These are phyloP conservation scores for Aspergillus jensenii DNA, from an alignment of 2,329 filamentous ascomycete species.

Conservation along the genomic window DNA sequence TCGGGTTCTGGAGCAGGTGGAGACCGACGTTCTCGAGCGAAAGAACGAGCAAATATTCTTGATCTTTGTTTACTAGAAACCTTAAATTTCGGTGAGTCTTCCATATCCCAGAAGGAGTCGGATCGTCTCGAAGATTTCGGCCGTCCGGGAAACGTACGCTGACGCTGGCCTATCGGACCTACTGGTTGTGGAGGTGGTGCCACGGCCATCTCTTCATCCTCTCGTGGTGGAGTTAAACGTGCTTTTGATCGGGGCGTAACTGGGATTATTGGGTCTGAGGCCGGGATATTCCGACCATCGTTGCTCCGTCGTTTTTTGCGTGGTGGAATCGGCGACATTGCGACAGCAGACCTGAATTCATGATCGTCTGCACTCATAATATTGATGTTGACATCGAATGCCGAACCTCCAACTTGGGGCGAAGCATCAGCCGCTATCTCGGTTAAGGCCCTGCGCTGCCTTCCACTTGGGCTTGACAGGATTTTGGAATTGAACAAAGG, in stretches of 20 bases:
- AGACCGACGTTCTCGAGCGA: background rate
- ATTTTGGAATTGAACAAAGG: slow-evolving; percentile 26
- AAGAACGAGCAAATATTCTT: slow-evolving; percentile 12
- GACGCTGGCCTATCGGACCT: slow-evolving; percentile 14
- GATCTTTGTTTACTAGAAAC: slow-evolving; percentile 17
- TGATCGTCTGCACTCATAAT: slow-evolving; percentile 42
- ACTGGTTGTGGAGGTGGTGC: slow-evolving; percentile 15
- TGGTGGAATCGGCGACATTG: slow-evolving; percentile 32
- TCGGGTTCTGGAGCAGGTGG: background rate
- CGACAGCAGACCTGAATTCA: slow-evolving; percentile 37
- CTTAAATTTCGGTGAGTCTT: slow-evolving; percentile 31
- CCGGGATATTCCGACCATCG: slow-evolving; percentile 29
- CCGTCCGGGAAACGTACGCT: slow-evolving; percentile 21
- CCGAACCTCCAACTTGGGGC: slow-evolving; percentile 33
- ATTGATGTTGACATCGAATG: slow-evolving; percentile 36
- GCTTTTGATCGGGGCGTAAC: slow-evolving; percentile 25
- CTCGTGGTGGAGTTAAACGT: slow-evolving; percentile 17
- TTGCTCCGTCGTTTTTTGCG: slow-evolving; percentile 40
- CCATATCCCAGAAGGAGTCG: slow-evolving; percentile 38
- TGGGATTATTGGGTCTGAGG: slow-evolving; percentile 30
- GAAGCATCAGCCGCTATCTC: slow-evolving; percentile 45
- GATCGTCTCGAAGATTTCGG: slow-evolving; percentile 23
- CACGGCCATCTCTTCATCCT: slow-evolving; percentile 10
- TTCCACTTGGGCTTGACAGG: slow-evolving; percentile 40
- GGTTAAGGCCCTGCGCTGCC: slow-evolving; percentile 38